A percentile compares a stretch with the other conserved stretches of the same genome.
phyloP scores from a whole-genome alignment of 148 eudicot genomes.

The Rhododendron kiyosumense region DNA sequence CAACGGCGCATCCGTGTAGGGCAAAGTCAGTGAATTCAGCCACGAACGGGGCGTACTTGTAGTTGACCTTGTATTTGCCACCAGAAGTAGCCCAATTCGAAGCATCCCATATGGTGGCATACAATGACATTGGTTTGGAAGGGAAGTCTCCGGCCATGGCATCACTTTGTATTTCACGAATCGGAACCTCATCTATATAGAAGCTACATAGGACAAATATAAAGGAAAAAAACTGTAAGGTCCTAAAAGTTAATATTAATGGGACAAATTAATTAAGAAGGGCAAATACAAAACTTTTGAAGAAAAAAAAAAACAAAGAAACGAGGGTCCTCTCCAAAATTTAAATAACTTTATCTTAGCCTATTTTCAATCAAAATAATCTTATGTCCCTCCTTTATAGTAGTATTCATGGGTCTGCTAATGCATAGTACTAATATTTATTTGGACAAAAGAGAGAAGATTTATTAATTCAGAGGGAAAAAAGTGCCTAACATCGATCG shows the following conservation, averaged over 20 bases:
- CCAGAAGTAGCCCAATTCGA: slow-evolving; percentile 58
- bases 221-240: background rate
- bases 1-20: slow-evolving; percentile 33
- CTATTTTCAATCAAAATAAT: too few relatives aligned
- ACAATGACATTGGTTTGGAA: slow-evolving; percentile 49
- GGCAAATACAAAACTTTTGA: too few relatives aligned
- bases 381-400: too few relatives aligned
- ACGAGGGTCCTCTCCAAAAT: background rate
- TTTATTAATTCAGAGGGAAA: too few relatives aligned
- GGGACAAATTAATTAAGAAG: too few relatives aligned
- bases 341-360: too few relatives aligned
- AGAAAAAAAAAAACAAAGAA: too few relatives aligned
- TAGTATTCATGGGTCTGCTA: too few relatives aligned
- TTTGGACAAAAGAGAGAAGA: too few relatives aligned
- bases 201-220: slow-evolving; percentile 22
- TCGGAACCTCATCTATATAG: slow-evolving; percentile 47
- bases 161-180: slow-evolving; percentile 36
- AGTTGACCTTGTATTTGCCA: slow-evolving; percentile 47
- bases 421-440: too few relatives aligned
- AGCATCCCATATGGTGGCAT: slow-evolving; percentile 64
- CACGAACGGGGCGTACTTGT: slow-evolving; percentile 52
- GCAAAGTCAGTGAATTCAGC: slow-evolving; percentile 37
- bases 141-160: slow-evolving; percentile 56
- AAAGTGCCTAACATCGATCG: too few relatives aligned
- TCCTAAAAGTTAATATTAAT: too few relatives aligned